Base-by-base conservation (phyloP, 2,329 filamentous ascomycete species). In the Epichloe hybrida region DNA sequence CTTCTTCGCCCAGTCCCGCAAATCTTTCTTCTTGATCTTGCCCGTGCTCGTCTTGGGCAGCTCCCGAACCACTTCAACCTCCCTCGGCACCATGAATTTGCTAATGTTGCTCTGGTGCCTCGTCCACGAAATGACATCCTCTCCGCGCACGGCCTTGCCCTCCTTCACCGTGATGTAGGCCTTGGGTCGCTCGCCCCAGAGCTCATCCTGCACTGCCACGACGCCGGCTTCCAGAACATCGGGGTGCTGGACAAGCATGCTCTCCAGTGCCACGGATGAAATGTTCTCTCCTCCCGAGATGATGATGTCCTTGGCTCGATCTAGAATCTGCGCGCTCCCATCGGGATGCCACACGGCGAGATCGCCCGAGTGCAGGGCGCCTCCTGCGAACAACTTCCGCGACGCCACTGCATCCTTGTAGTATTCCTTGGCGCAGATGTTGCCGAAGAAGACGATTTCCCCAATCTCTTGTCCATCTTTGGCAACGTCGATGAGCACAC, bases 201-300 rank as follows among this genome's bases (percentile, higher is more conserved):
- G 87, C 38, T 82, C 83, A 65, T 97, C 90, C 0, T 84, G 75
- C 1, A 97, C 83, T 1, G 87, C 86, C 5, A 96, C 88, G 35
- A 96, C 90, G 38, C 88, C 93, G 1, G 85, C 90, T 70, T 98
- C 93, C 23, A 98, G 79, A 38, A 98, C 80, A 57, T 88, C 81
- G 0, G 90, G 88, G 64, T 98, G 93, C 46, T 88, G 84, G 5
- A 84, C 84, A 1, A 98, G 77, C 82, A 95, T 88, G 53, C 83
- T 81, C 69, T 98, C 93, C 3, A 98, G 76, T 0, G 93, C 89
- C 1, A 98, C 85, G 0, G 87, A 94, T 3, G 88, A 95, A 55
- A 98, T 97, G 65, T 98, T 98, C 67, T 98, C 93, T 52, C 93
- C 93, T 45, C 91, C 90, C 49, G 87, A 94, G 55, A 98, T 98